Base-by-base conservation (phyloP, 2,329 filamentous ascomycete genomes). In the Diaporthe capsici region DNA sequence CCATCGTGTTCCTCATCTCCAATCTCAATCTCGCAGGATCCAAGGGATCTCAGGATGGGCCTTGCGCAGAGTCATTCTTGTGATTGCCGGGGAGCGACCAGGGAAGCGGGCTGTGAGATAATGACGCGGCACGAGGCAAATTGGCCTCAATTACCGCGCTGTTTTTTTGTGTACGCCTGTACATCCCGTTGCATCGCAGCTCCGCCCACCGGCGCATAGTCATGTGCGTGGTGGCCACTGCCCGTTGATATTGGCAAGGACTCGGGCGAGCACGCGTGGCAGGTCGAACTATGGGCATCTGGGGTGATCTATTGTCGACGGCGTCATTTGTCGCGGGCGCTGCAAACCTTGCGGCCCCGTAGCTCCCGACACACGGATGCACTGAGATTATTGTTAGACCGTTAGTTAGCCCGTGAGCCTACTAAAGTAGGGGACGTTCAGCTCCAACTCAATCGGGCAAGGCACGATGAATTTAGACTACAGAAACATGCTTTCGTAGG, bases 401-500 rank as follows among this genome's bases (percentile, higher is more conserved):
- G 47, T n/a, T 42, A 20, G 22, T 60, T 39, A 20, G 57, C 22
- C 57, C 13, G 1, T n/a, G 57, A 39, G 57, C 22, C 57, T n/a
- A 37, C 55, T 58, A 37, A 39, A 22, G 39, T 44, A 44, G 60
- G 39, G 39, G n/a, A 44, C 60, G 37, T 63, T 25, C 60, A 63
- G 37, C 60, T 9, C 42, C 61, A 31, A 12, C 61, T 20, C 9
- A 28, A 65, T 65, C 61, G 15, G 61, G 61, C 42, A 65, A 49
- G 28, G 42, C 25, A 65, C 13, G 53, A 60, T 28, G 28, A 67
- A 28, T n/a, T n/a, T 61, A 39, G 63, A 25, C 63, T 25, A 39
- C 31, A 68, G 63, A 37, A 68, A 68, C 63, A 68, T 68, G 63
- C 44, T 68, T 68, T 68, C 28, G 44, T 39, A 68, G 63, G 63